These are phyloP conservation scores for Chalciporus sphaerocephalus DNA, from an alignment of 768 basidiomycete genomes.

Conservation along the genomic window DNA sequence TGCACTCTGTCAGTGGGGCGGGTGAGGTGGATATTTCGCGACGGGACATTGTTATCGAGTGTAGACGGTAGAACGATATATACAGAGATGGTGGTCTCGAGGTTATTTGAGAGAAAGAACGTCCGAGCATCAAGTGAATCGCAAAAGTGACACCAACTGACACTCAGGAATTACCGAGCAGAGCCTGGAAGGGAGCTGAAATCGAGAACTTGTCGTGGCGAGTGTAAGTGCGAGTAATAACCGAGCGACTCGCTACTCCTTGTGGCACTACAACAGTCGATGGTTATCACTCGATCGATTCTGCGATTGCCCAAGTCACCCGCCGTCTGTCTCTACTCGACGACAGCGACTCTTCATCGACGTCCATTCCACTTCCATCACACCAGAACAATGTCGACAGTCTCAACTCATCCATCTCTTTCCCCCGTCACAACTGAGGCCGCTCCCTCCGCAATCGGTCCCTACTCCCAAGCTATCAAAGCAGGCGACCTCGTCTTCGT, in stretches of 20 bases:
- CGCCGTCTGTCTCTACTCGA: background rate
- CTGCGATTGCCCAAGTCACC: background rate
- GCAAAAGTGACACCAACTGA: background rate
- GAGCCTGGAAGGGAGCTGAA: no score
- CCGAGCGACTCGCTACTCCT: no score
- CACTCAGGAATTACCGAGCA: background rate
- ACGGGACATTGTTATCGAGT: conserved; percentile 41
- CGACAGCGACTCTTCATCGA: background rate
- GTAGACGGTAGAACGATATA: background rate
- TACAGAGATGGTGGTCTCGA: background rate
- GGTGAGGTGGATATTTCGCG: conserved; percentile 48
- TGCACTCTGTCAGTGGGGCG: conserved; percentile 29
- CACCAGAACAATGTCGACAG: background rate
- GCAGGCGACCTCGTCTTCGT: conserved; percentile 81
- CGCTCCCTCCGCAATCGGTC: conserved; percentile 77
- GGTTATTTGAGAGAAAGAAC: background rate
- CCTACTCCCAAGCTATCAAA: conserved; percentile 86
- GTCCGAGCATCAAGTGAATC: conserved; percentile 2
- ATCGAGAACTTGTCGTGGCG: no score
- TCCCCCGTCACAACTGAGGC: conserved; percentile 39
- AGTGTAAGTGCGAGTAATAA: no score
- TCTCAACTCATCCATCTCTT: background rate
- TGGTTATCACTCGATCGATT: background rate
- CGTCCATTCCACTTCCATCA: background rate
- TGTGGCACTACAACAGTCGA: no score